A percentile compares a stretch with the other conserved stretches of the same genome.
Evolutionary conservation across 2,329 filamentous ascomycete genomes (phyloP).

Genomic region (Arthrinium puccinioides): DNA sequence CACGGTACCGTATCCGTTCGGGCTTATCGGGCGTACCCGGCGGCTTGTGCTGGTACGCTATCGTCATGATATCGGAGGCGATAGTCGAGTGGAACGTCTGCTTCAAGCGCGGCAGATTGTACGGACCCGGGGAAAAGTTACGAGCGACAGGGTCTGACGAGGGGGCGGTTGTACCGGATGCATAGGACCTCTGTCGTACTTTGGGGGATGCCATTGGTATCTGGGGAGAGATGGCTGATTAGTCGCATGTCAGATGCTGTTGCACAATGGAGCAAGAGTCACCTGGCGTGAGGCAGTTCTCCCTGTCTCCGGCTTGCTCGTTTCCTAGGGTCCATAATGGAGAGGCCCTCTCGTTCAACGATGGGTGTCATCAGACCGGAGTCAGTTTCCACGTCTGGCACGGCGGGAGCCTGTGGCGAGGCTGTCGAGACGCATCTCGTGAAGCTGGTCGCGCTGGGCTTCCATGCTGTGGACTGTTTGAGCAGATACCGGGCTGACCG

Average conservation of each 20-base stretch:
- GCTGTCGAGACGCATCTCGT: slow-evolving; percentile 40
- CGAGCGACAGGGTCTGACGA: slow-evolving; percentile 82
- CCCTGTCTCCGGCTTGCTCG: slow-evolving; percentile 21
- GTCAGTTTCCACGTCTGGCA: slow-evolving; percentile 43
- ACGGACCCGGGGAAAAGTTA: slow-evolving; percentile 84
- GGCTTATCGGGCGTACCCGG: slow-evolving; percentile 57
- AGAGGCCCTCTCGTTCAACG: slow-evolving; percentile 25
- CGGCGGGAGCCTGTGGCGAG: slow-evolving; percentile 18
- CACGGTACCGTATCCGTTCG: slow-evolving; percentile 62
- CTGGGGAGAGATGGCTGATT: slow-evolving; percentile 37
- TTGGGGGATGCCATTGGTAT: slow-evolving; percentile 91
- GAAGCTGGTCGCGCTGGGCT: slow-evolving; percentile 12
- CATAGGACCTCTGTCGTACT: slow-evolving; percentile 88
- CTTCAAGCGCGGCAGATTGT: slow-evolving; percentile 77
- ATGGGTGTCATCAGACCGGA: slow-evolving; percentile 39
- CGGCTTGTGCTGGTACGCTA: slow-evolving; percentile 80
- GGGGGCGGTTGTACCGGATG: slow-evolving; percentile 88
- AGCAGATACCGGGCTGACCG: slow-evolving; percentile 19
- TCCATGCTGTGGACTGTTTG: slow-evolving; percentile 12
- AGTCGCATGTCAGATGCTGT: background rate
- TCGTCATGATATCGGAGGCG: slow-evolving; percentile 77
- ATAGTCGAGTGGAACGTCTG: slow-evolving; percentile 87
- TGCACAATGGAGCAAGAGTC: background rate
- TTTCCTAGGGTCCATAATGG: slow-evolving; percentile 41
- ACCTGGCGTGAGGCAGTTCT: slow-evolving; percentile 18